Percentiles rank a stretch among this genome's conserved stretches.
phyloP scores from a whole-genome alignment of 345 rosid species.

The Xanthoceras sorbifolium region DNA sequence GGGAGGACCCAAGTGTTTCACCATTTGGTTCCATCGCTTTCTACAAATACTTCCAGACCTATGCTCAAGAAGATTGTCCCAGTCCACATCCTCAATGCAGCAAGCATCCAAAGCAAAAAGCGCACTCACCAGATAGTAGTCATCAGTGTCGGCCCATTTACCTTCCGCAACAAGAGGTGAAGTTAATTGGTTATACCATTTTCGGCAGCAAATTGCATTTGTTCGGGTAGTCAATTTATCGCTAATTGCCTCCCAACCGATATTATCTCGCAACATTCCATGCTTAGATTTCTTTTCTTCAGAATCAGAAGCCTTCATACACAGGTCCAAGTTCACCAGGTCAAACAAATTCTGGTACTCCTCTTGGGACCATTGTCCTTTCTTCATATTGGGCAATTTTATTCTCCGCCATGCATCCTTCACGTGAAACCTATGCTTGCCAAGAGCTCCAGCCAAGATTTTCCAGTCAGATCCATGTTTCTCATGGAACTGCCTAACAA shows the following conservation, averaged over 20 bases:
- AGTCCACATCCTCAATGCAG: conserved; percentile 79
- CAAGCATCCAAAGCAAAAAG: conserved; percentile 66
- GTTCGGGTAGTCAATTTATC: conserved; percentile 46
- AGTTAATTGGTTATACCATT: conserved; percentile 65
- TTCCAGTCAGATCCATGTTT: conserved; percentile 70
- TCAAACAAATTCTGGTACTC: conserved; percentile 74
- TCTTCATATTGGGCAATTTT: conserved; percentile 39
- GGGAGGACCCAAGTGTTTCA: conserved; percentile 46
- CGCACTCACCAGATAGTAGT: conserved; percentile 54
- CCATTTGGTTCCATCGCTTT: conserved; percentile 74
- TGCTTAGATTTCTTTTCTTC: conserved; percentile 59
- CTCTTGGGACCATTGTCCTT: conserved; percentile 63
- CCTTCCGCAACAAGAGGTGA: conserved; percentile 73
- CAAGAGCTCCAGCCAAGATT: conserved; percentile 55
- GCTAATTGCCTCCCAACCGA: conserved; percentile 73
- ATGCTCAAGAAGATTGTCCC: conserved; percentile 70
- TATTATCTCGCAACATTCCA: conserved; percentile 72
- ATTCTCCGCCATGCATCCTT: conserved; percentile 73
- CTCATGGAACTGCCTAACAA: conserved; percentile 39
- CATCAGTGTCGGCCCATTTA: conserved; percentile 74
- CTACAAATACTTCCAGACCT: conserved; percentile 65
- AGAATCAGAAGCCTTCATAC: conserved; percentile 48
- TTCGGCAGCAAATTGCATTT: conserved; percentile 42
- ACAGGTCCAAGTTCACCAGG: conserved; percentile 64
- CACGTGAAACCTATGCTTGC: conserved; percentile 68